Evolutionary conservation across 192 early-diverging fungal genomes (phyloP).

Genomic region (Linderina pennispora): DNA sequence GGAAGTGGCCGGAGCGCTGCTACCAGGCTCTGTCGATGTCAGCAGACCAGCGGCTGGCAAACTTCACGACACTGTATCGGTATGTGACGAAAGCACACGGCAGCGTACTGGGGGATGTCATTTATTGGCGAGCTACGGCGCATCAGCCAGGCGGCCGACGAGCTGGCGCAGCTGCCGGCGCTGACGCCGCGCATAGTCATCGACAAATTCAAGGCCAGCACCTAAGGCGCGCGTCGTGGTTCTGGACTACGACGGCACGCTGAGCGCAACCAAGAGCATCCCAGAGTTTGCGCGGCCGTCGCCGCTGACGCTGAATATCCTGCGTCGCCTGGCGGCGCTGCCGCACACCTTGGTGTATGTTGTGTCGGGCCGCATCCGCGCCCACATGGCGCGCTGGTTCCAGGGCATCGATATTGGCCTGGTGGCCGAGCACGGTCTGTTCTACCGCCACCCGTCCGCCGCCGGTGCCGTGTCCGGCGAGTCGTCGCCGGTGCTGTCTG

Average conservation of each 20-base stretch:
- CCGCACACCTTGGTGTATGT: slow-evolving; percentile 94
- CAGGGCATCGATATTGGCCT: slow-evolving; percentile 79
- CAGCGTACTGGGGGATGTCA: slow-evolving; percentile 92
- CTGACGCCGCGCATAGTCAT: slow-evolving; percentile 11
- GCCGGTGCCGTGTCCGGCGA: slow-evolving; percentile 4
- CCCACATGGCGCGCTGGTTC: slow-evolving; percentile 92
- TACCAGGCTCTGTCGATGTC: slow-evolving; percentile 92
- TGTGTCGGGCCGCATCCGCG: slow-evolving; percentile 84
- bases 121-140: slow-evolving; percentile 86
- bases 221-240: slow-evolving; percentile 58
- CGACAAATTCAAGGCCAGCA: neutral
- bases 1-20: slow-evolving; percentile 84
- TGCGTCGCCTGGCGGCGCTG: slow-evolving; percentile 64
- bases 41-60: slow-evolving; percentile 65
- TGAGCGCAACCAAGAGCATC: slow-evolving; percentile 76
- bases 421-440: slow-evolving; percentile 97
- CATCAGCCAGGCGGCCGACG: slow-evolving; percentile 47
- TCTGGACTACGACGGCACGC: slow-evolving; percentile 96
- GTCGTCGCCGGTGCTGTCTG: slow-evolving; percentile 5
- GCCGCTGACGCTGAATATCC: slow-evolving; percentile 57
- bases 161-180: slow-evolving; percentile 39
- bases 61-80: slow-evolving; percentile 87
- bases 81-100: slow-evolving; percentile 97
- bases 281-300: slow-evolving; percentile 94
- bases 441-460: slow-evolving; percentile 84